phyloP scores from a whole-genome alignment of 208 protist genomes.

The Leishmania turanica region DNA sequence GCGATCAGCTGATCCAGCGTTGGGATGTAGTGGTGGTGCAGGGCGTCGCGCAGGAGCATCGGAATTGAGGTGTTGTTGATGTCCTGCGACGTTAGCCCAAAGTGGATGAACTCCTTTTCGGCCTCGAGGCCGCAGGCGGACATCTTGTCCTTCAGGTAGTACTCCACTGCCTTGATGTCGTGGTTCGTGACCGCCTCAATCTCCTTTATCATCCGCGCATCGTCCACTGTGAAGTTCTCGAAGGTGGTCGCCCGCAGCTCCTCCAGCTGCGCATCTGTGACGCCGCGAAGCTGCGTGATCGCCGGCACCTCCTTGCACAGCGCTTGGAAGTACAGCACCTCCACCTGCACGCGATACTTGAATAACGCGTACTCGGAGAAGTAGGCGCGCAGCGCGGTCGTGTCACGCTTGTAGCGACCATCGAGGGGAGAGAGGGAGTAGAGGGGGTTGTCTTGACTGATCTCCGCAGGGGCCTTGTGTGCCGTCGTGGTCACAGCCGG shows the following conservation, averaged over 20 bases:
- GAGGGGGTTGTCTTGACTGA: conserved; percentile 55
- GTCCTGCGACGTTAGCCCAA: conserved; percentile 97
- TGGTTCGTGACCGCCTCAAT: conserved; percentile 96
- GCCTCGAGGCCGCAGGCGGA: conserved; percentile 51
- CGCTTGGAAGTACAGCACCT: conserved; percentile 92
- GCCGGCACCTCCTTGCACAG: conserved; percentile 66
- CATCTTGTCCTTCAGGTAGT: conserved; percentile 95
- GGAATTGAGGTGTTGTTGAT: conserved; percentile 97
- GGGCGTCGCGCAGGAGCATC: conserved; percentile 91
- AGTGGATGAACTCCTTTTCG: conserved; percentile 95
- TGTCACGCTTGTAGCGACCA: conserved; percentile 90
- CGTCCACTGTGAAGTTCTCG: conserved; percentile 76
- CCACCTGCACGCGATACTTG: conserved; percentile 91
- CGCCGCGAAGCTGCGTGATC: conserved; percentile 53
- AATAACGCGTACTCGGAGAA: conserved; percentile 95
- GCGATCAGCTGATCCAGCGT: conserved; percentile 56
- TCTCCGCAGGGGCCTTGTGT: conserved; percentile 33
- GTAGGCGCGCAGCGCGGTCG: conserved; percentile 69
- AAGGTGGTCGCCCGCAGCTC: conserved; percentile 57
- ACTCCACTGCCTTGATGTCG: conserved; percentile 98
- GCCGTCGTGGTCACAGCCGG: conserved; percentile 20
- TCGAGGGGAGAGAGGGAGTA: conserved; percentile 93
- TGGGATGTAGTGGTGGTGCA: conserved; percentile 79
- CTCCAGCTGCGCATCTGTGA: conserved; percentile 58
- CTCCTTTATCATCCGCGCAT: conserved; percentile 90